Evolutionary conservation across 495 filamentous ascomycete genomes (phyloP), one percentile per base, ranked within the genome.

Genomic region (Hyaloscypha finlandica): DNA sequence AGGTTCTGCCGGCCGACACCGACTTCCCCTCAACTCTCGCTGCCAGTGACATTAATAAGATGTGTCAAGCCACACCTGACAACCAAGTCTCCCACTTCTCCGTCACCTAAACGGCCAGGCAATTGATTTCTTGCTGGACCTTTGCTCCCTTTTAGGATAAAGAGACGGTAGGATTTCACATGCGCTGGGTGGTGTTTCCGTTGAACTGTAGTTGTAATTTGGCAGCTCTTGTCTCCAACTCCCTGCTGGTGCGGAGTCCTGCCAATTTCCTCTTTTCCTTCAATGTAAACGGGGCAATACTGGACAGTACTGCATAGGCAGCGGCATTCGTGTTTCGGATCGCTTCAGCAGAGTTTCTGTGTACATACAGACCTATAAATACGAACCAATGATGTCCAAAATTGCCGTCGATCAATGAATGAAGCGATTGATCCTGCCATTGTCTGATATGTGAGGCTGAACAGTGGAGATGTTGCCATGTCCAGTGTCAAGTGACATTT

Each of bases 1-100:
- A 79, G 30, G 74, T 79, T 19, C 74, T 81, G 32, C 69, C 72
- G 8, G 66, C 74, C 59, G 54, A 64, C 60, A 73, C 64, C 54
- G 69, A 73, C 25, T 79, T 81, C 69, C n/a, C 45, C 45, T 67
- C 68, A 14, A 70, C 65, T 70, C 65, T 81, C n/a, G 73, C 75
- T 48, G 63, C 72, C 4, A 70, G 70, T 31, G 65, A 77, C 67
- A 72, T 79, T 48, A 68, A 77, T 60, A 68, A 63, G 6, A 68
- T 79, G 53, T 68, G 76, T 56, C 63, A 65, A 35, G 68, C 76
- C 4, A 73, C 74, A 66, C 2, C 42, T 9, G 67, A 71, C 5
- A 14, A 59, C 56, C 48, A 30, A 30, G 70, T 77, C 30, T 74
- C 74, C 60, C 73, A 72, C 70, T 68, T 77, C 58, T 68, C 74